Conservation (phyloP, 2,329 filamentous ascomycete species). For the Parastagonospora avenae region DNA sequence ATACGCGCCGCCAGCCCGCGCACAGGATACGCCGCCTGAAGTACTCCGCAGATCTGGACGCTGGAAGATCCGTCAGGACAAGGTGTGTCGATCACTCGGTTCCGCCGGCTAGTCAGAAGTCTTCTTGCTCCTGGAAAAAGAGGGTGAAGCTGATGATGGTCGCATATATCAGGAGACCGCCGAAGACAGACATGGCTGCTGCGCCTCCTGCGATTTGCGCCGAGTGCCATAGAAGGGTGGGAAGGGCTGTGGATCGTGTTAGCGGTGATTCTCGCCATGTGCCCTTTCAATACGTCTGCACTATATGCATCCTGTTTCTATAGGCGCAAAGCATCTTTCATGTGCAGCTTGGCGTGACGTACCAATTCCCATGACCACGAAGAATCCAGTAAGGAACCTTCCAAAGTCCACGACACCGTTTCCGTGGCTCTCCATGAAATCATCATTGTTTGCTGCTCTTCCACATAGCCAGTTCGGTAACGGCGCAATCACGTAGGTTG, state of each 20-base stretch:
- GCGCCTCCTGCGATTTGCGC: slow-evolving; percentile 80
- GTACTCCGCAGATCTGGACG: background rate
- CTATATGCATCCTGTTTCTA: background rate
- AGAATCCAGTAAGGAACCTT: slow-evolving; percentile 89
- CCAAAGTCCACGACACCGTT: slow-evolving; percentile 91
- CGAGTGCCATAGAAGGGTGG: slow-evolving; percentile 85
- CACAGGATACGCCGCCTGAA: background rate
- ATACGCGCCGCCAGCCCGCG: background rate
- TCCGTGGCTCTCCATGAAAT: slow-evolving; percentile 86
- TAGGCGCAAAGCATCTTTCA: background rate
- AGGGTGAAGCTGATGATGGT: slow-evolving; percentile 98
- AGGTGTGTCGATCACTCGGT: slow-evolving; percentile 19
- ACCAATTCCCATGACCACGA: slow-evolving; percentile 98
- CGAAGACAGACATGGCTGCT: slow-evolving; percentile 93
- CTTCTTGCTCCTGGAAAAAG: slow-evolving; percentile 98
- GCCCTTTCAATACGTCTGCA: background rate
- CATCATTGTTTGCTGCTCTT: slow-evolving; percentile 87
- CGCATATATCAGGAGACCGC: slow-evolving; percentile 92
- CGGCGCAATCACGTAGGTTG: slow-evolving; percentile 90
- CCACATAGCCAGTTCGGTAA: slow-evolving; percentile 96
- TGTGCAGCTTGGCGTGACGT: slow-evolving; percentile 49
- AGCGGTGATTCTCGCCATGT: background rate
- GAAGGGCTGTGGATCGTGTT: slow-evolving; percentile 67
- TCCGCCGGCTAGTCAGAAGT: slow-evolving; percentile 68
- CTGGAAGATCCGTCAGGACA: background rate